Base-by-base conservation (phyloP, 176 grass and related monocot genomes). In the Pharus latifolius region DNA sequence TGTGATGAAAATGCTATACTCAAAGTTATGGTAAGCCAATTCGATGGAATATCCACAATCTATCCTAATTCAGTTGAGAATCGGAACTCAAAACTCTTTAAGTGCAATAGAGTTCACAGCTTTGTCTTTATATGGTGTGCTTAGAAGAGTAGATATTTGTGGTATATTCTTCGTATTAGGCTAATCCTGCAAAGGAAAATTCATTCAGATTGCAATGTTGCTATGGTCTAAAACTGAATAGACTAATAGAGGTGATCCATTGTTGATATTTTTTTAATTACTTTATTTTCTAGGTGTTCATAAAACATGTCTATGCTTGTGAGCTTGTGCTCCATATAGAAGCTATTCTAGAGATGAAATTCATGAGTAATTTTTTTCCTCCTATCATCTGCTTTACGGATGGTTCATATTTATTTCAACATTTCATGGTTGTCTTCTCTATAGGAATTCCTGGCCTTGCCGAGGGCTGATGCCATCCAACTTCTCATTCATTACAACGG, bases 401-500 rank as follows among this genome's bases (percentile, higher is more conserved):
- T 49, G 31, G 13, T 66, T 70, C 41, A 58, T 65, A 15, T 65
- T 56, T 69, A 48, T 46, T 48, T n/a, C 65, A 38, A 27, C 33
- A 23, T 43, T 55, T 2, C 29, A 17, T 48, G 16, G 17, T 16
- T 33, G 13, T 51, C 37, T 17, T 69, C 35, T 37, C 61, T 47
- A 44, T 64, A 99, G 95, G 95, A 99, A 80, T 99, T 99, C 35
- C 82, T 99, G 83, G 95, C 95, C 48, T 79, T 99, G 87, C 90
- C 95, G 10, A 80, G 95, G 77, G 84, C 84, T 4, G 95, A 99
- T 3, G 95, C 95, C 15, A 99, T 99, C 42, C 90, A 99, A 63
- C 82, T 99, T 10, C 90, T 99, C 8, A 73, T 82, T 79, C 95
- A 99, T 66, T 94, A 94, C 53, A 88, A 83, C 28, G 90, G 90